Percentiles rank a stretch among this genome's conserved stretches.
Evolutionary conservation across 2,329 filamentous ascomycete species (phyloP).

Genomic region (Penicillium sp.): DNA sequence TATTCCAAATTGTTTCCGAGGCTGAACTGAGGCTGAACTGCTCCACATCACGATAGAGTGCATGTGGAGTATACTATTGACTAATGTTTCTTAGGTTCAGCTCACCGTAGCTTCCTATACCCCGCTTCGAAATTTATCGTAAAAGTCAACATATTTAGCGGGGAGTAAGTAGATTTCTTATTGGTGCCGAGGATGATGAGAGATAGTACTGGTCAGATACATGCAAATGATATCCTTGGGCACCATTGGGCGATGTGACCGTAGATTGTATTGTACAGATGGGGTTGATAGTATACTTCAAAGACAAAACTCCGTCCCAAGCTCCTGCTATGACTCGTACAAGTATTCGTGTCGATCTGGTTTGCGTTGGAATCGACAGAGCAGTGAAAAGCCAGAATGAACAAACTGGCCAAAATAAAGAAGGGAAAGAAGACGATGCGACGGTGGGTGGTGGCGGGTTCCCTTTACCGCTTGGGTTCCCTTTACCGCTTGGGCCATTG

Average conservation of each 20-base stretch:
- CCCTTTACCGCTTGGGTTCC: slow-evolving; percentile 35
- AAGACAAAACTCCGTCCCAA: slow-evolving; percentile 20
- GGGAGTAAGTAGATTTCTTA: not conserved
- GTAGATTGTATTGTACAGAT: slow-evolving; percentile 18
- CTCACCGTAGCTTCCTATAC: not conserved
- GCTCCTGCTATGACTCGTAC: slow-evolving; percentile 20
- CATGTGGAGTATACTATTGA: not conserved
- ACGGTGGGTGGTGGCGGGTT: not conserved
- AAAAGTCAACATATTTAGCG: not conserved
- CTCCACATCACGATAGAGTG: not conserved
- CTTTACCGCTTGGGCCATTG: slow-evolving; percentile 55
- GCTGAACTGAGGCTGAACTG: not conserved
- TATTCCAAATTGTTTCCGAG: not conserved
- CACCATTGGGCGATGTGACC: slow-evolving; percentile 7
- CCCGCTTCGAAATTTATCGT: not conserved
- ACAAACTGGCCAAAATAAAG: slow-evolving; percentile 10
- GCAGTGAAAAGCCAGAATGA: slow-evolving; percentile 5
- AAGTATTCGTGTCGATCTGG: slow-evolving; percentile 9
- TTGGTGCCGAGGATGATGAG: not conserved
- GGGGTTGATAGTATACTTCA: slow-evolving; percentile 12
- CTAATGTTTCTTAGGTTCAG: not conserved
- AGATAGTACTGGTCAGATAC: not conserved
- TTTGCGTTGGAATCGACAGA: slow-evolving; percentile 2
- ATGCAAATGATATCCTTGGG: slow-evolving; percentile 1
- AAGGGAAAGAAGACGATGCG: slow-evolving; percentile 11